Evolutionary conservation across 257 asterid species (phyloP).

Genomic region (Rauvolfia tetraphylla): DNA sequence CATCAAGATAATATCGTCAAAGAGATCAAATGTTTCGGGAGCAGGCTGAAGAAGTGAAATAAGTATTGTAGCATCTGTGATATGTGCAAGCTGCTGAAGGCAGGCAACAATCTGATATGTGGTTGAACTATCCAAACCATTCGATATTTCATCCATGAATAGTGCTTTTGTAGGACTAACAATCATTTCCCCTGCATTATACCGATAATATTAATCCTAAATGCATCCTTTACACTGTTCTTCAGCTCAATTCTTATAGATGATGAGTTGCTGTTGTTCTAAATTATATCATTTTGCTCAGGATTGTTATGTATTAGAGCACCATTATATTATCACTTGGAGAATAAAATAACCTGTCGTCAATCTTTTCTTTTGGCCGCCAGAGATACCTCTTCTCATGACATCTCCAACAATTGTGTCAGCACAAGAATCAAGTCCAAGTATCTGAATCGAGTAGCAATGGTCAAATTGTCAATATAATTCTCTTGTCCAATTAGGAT

Average conservation of each 20-base stretch:
- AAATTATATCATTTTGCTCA: background rate
- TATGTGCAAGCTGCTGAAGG: conserved; percentile 49
- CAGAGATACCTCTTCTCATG: conserved; percentile 51
- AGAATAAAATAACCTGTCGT: conserved; percentile 34
- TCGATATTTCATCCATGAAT: conserved; percentile 57
- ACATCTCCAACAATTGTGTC: conserved; percentile 43
- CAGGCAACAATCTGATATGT: conserved; percentile 43
- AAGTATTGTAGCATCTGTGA: conserved; percentile 47
- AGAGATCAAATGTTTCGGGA: conserved; percentile 54
- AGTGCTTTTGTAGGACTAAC: conserved; percentile 53
- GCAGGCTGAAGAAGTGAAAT: conserved; percentile 61
- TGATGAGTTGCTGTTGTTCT: background rate
- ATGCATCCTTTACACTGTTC: background rate
- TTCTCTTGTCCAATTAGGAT: background rate
- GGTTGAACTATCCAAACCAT: conserved; percentile 54
- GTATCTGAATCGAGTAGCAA: conserved; percentile 24
- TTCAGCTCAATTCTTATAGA: background rate
- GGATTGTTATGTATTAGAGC: background rate
- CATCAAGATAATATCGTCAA: conserved; percentile 47
- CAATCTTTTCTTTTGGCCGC: conserved; percentile 56
- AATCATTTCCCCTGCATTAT: conserved; percentile 46
- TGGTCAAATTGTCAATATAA: background rate
- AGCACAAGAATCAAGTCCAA: conserved; percentile 51
- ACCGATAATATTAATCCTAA: background rate
- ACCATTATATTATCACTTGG: background rate